Evolutionary conservation across 371 early-diverging fungal genomes (phyloP).

Genomic region (Mucor saturninus): DNA sequence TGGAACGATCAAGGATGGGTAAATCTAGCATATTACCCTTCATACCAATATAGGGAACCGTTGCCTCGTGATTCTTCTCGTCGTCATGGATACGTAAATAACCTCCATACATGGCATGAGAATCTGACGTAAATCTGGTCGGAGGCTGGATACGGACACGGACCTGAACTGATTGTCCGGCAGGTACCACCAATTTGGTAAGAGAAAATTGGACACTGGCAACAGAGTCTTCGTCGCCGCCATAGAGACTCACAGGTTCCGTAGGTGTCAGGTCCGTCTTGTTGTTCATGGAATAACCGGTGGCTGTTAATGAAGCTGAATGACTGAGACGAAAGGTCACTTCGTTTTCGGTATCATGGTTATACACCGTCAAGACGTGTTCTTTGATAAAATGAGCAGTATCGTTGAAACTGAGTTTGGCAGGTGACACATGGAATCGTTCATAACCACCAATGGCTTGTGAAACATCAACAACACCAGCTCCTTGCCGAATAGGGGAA

Average conservation of each 20-base stretch:
- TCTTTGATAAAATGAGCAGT: slow-evolving; percentile 43
- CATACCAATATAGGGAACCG: slow-evolving; percentile 39
- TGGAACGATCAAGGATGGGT: slow-evolving; percentile 29
- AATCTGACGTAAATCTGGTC: slow-evolving; percentile 5
- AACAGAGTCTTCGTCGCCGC: slow-evolving; percentile 16
- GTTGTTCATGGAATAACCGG: slow-evolving; percentile 21
- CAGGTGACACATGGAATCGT: slow-evolving; percentile 59
- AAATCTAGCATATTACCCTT: slow-evolving; percentile 33
- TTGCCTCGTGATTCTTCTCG: background rate
- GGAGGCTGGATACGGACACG: slow-evolving; percentile 48
- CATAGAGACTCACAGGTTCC: slow-evolving; percentile 24
- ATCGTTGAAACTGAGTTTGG: slow-evolving; percentile 69
- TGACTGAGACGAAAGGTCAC: slow-evolving; percentile 26
- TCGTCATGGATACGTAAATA: slow-evolving; percentile 14
- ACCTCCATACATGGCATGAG: slow-evolving; percentile 36
- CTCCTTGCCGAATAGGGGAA: slow-evolving; percentile 65
- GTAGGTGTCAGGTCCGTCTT: slow-evolving; percentile 5
- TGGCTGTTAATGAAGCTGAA: slow-evolving; percentile 41
- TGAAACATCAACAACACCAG: slow-evolving; percentile 71
- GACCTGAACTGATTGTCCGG: slow-evolving; percentile 42
- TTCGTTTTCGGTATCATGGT: slow-evolving; percentile 51
- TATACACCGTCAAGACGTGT: slow-evolving; percentile 56
- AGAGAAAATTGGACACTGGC: slow-evolving; percentile 31
- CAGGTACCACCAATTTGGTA: slow-evolving; percentile 31
- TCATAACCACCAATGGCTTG: slow-evolving; percentile 55